Evolutionary conservation across 2,329 filamentous ascomycete genomes (phyloP).

Genomic region (Knoxdaviesia proteae): DNA sequence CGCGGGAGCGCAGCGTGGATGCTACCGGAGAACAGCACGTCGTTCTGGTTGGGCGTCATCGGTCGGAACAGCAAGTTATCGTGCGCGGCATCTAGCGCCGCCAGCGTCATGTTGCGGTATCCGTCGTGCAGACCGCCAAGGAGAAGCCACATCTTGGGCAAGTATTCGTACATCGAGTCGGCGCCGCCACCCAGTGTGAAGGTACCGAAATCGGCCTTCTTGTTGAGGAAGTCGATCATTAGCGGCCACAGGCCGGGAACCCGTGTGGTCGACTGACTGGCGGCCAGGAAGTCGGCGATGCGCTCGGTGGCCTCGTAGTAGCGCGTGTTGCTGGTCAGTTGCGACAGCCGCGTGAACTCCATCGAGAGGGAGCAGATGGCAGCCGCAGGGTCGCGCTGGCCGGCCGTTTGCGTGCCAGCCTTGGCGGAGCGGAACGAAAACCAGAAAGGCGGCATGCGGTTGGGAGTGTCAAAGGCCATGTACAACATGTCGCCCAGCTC

Average conservation of each 20-base stretch:
- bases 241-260: constrained; percentile 61
- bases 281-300: constrained; percentile 49
- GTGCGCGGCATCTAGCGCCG: constrained; percentile 35
- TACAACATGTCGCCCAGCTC: constrained; percentile 34
- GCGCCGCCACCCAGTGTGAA: constrained; percentile 32
- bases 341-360: constrained; percentile 56
- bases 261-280: constrained; percentile 45
- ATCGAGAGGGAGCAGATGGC: constrained; percentile 44
- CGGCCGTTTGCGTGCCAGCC: constrained; percentile 24
- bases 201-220: constrained; percentile 14
- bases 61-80: constrained; percentile 49
- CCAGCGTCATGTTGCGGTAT: constrained; percentile 44
- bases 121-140: constrained; percentile 39
- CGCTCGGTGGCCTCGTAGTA: constrained; percentile 52
- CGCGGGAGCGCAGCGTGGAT: constrained; percentile 6
- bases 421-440: constrained; percentile 22
- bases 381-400: constrained; percentile 26
- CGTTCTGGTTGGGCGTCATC: constrained; percentile 35
- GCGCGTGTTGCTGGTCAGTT: constrained; percentile 49
- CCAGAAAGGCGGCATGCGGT: constrained; percentile 23
- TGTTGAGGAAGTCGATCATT: constrained; percentile 25
- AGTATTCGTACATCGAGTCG: constrained; percentile 38
- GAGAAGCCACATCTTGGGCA: constrained; percentile 41
- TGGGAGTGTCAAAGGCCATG: constrained; percentile 31
- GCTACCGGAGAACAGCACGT: constrained; percentile 41